A percentile compares a stretch with the other conserved stretches of the same genome.
Evolutionary conservation across 768 basidiomycete genomes (phyloP).

Genomic region (Postia placenta): DNA sequence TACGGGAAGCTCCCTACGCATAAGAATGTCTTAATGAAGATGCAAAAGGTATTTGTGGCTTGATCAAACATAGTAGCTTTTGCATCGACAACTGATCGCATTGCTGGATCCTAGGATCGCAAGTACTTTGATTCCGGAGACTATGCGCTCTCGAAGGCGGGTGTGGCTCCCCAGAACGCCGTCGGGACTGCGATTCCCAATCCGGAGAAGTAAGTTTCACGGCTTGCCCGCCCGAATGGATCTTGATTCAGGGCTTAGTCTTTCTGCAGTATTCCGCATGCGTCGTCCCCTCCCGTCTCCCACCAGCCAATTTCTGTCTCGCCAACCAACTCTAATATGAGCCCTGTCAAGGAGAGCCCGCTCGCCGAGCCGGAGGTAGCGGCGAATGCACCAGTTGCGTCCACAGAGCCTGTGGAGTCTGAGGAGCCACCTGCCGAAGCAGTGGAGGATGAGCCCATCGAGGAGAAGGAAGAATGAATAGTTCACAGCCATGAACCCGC

Average conservation of each 20-base stretch:
- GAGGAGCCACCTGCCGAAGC: constrained; percentile 2
- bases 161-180: constrained; percentile 77
- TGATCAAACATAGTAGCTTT: background rate
- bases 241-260: constrained; percentile 3
- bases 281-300: constrained; percentile 55
- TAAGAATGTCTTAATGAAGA: constrained; percentile 90
- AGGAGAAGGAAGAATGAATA: constrained; percentile 1
- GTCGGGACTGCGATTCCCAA: constrained; percentile 98
- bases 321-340: constrained; percentile 54
- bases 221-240: background rate
- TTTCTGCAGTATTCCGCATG: constrained; percentile 78
- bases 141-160: constrained; percentile 95
- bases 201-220: constrained; percentile 77
- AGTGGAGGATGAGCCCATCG: background rate
- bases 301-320: constrained; percentile 53
- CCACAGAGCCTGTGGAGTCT: background rate
- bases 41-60: constrained; percentile 73
- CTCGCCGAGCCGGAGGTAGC: constrained; percentile 21
- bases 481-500: background rate
- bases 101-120: constrained; percentile 61
- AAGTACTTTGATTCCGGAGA: constrained; percentile 99
- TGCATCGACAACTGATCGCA: background rate
- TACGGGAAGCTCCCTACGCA: constrained; percentile 93
- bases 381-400: constrained; percentile 3
- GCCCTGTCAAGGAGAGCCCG: constrained; percentile 58